Conservation (phyloP, 2,329 filamentous ascomycete genomes). For the Nemania bipapillata region DNA sequence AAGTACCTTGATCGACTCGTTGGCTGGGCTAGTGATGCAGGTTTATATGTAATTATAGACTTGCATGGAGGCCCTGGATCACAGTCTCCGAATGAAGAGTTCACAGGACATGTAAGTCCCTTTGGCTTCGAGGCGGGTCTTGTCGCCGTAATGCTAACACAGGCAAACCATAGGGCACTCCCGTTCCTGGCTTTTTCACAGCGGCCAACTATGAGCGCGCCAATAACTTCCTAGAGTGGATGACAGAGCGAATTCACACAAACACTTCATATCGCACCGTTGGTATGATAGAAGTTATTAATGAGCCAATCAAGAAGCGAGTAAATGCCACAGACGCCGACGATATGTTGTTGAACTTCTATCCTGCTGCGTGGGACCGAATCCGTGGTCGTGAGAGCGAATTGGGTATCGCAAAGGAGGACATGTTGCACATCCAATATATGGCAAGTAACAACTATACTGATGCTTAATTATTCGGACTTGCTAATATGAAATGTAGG, state of each 20-base stretch:
- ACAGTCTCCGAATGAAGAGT: conserved; percentile 56
- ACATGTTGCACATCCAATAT: conserved; percentile 59
- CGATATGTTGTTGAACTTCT: conserved; percentile 56
- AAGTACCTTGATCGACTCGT: conserved; percentile 58
- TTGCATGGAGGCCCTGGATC: conserved; percentile 60
- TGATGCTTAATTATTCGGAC: background rate
- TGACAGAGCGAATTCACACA: conserved; percentile 59
- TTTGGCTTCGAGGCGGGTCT: background rate
- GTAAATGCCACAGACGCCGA: conserved; percentile 48
- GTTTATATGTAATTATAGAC: conserved; percentile 62
- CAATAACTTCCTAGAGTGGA: conserved; percentile 60
- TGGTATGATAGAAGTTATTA: conserved; percentile 63
- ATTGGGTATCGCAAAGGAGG: conserved; percentile 52
- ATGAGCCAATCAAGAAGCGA: conserved; percentile 57
- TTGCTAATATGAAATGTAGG: conserved; percentile 24
- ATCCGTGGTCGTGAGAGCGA: conserved; percentile 59
- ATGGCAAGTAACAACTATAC: conserved; percentile 38
- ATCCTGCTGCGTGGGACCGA: conserved; percentile 57
- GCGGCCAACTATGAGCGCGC: conserved; percentile 63
- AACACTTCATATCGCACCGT: conserved; percentile 59
- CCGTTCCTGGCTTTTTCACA: conserved; percentile 59
- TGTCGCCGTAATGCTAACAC: background rate
- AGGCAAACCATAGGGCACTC: conserved; percentile 11
- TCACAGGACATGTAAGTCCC: conserved; percentile 53
- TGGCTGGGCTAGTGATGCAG: conserved; percentile 57